Conservation (phyloP, 1,284 basidiomycete genomes). For the Cerioporus squamosus region DNA sequence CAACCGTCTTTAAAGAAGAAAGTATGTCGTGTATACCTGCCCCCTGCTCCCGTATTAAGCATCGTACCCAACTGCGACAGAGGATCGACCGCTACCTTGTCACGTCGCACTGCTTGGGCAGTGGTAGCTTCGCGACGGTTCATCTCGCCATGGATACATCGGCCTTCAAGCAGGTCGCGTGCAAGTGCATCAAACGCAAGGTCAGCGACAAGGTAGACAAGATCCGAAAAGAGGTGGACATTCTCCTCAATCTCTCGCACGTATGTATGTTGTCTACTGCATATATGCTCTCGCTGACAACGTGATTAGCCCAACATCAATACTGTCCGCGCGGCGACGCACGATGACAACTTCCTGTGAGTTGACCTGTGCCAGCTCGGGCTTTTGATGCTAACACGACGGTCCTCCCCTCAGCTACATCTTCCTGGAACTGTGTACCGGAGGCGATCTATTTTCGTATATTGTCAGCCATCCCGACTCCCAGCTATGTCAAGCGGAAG, state of each 20-base stretch:
- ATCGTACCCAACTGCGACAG: conserved; percentile 29
- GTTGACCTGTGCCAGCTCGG: conserved; percentile 16
- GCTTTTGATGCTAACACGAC: neutral
- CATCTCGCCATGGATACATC: conserved; percentile 72
- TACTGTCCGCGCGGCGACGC: conserved; percentile 70
- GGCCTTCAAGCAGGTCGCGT: conserved; percentile 76
- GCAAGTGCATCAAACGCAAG: conserved; percentile 76
- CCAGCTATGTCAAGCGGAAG: conserved; percentile 75
- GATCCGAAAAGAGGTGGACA: conserved; percentile 77
- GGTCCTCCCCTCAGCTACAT: conserved; percentile 61
- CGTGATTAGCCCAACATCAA: conserved; percentile 77
- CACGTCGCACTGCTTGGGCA: conserved; percentile 76
- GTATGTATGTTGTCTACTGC: conserved; percentile 42
- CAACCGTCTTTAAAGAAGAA: conserved; percentile 56
- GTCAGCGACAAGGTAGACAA: conserved; percentile 58
- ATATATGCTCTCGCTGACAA: neutral
- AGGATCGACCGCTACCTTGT: conserved; percentile 67
- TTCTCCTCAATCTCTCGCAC: conserved; percentile 72
- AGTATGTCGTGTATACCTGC: conserved; percentile 2
- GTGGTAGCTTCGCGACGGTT: conserved; percentile 82
- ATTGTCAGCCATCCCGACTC: conserved; percentile 62
- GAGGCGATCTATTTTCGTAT: conserved; percentile 81
- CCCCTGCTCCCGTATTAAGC: neutral
- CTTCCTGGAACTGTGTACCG: conserved; percentile 78
- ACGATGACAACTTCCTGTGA: conserved; percentile 65